Conservation (phyloP, 225 moss, liverwort and hornwort genomes). For the Pleurozium schreberi region DNA sequence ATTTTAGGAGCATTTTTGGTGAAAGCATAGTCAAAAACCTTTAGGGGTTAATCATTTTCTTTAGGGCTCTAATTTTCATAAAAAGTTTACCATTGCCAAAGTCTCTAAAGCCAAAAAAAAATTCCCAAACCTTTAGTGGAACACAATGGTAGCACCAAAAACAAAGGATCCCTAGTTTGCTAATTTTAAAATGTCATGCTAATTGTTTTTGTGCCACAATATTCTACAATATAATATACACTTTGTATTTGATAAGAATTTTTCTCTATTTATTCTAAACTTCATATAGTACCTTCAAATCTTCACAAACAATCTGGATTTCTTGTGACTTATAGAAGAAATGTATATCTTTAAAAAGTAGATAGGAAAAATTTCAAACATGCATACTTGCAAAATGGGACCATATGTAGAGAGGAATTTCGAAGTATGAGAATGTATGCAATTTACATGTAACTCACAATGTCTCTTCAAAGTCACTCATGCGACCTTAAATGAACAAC, state of each 20-base stretch:
- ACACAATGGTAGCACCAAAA: background rate
- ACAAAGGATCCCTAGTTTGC: fast-evolving
- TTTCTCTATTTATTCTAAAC: no score
- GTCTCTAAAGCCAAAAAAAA: background rate
- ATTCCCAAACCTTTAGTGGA: background rate
- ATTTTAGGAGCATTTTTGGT: no score
- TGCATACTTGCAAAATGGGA: background rate
- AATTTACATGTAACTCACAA: background rate
- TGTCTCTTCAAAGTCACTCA: background rate
- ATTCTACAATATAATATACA: background rate
- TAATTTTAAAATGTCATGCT: background rate
- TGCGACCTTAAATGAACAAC: background rate
- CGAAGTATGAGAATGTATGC: background rate
- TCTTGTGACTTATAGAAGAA: background rate
- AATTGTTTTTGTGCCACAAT: background rate
- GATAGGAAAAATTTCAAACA: background rate
- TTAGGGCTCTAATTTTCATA: no score
- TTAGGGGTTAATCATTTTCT: no score
- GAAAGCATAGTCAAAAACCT: no score
- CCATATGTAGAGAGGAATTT: background rate
- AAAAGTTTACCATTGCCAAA: no score
- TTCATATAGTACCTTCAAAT: background rate
- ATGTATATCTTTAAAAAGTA: no score
- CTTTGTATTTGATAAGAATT: no score
- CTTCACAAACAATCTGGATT: background rate